Conservation (phyloP, 2,329 filamentous ascomycete genomes). For the Microdochium paspali region DNA sequence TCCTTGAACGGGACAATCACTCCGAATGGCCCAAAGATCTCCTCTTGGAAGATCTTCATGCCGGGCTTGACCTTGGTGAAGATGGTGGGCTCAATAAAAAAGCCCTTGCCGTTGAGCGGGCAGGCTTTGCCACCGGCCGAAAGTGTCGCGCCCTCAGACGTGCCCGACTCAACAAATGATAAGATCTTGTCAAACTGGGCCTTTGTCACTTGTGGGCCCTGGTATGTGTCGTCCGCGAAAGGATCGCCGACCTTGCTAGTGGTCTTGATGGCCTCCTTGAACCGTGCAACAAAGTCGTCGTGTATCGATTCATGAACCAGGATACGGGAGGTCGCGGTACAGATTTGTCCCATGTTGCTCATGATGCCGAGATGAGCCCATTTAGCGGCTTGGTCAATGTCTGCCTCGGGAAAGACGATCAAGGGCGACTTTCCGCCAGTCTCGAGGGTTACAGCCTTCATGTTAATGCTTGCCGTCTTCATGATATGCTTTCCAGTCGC, state of each 20-base stretch:
- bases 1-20: slow-evolving; percentile 30
- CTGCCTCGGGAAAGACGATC: slow-evolving; percentile 55
- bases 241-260: slow-evolving; percentile 61
- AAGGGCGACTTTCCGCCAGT: slow-evolving; percentile 59
- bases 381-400: slow-evolving; percentile 60
- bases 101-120: slow-evolving; percentile 29
- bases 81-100: slow-evolving; percentile 35
- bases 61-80: slow-evolving; percentile 29
- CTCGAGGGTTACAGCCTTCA: slow-evolving; percentile 59
- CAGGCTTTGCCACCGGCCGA: slow-evolving; percentile 45
- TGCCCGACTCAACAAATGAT: slow-evolving; percentile 59
- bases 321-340: slow-evolving; percentile 55
- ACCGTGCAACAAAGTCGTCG: slow-evolving; percentile 53
- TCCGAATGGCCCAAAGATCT: slow-evolving; percentile 36
- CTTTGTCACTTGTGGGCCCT: slow-evolving; percentile 67
- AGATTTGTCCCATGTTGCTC: slow-evolving; percentile 56
- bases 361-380: slow-evolving; percentile 40
- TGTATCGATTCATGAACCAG: slow-evolving; percentile 52
- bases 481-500: slow-evolving; percentile 65
- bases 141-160: slow-evolving; percentile 61
- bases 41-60: slow-evolving; percentile 35
- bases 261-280: slow-evolving; percentile 48
- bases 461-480: slow-evolving; percentile 59
- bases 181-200: slow-evolving; percentile 62
- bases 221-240: slow-evolving; percentile 59